These are phyloP conservation scores for Jatropha curcas DNA, from an alignment of 345 rosid genomes.

Conservation along the genomic window DNA sequence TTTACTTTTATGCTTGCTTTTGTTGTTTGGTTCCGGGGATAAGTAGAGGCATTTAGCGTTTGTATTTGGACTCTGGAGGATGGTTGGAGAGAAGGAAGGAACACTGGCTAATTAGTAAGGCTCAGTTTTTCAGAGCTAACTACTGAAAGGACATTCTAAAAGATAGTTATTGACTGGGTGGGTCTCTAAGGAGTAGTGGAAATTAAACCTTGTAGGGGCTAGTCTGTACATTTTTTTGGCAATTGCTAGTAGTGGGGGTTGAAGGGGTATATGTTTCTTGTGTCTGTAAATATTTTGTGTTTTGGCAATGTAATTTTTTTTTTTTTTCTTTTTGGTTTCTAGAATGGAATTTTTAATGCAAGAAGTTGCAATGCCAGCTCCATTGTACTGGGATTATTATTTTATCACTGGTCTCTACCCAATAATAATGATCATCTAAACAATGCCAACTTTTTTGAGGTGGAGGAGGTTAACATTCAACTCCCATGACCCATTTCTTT, in stretches of 20 bases:
- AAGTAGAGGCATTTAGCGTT: slow-evolving; percentile 5
- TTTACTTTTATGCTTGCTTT: slow-evolving; percentile 4
- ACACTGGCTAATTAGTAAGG: slow-evolving; percentile 24
- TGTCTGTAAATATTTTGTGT: slow-evolving; percentile 31
- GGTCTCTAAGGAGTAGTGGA: slow-evolving; percentile 19
- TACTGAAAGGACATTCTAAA: slow-evolving; percentile 10
- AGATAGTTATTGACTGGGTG: slow-evolving; percentile 11
- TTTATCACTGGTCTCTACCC: neutral
- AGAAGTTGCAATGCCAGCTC: neutral
- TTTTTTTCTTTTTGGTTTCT: neutral
- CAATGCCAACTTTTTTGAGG: neutral
- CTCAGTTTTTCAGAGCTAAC: slow-evolving; percentile 50
- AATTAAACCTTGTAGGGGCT: slow-evolving; percentile 18
- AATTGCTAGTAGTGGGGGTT: slow-evolving; percentile 12
- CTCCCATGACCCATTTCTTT: neutral
- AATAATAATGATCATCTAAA: neutral
- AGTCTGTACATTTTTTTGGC: slow-evolving; percentile 34
- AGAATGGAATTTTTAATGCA: neutral
- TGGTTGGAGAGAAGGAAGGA: slow-evolving; percentile 8
- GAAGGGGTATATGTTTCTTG: slow-evolving; percentile 14
- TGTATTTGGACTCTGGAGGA: slow-evolving; percentile 20
- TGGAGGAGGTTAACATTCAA: neutral
- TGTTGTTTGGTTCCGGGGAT: slow-evolving; percentile 16
- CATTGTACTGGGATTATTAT: neutral
- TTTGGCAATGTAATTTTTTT: slow-evolving; percentile 24